These are phyloP conservation scores for Fistulinella prunicolor DNA, from an alignment of 768 basidiomycete species.

Conservation along the genomic window DNA sequence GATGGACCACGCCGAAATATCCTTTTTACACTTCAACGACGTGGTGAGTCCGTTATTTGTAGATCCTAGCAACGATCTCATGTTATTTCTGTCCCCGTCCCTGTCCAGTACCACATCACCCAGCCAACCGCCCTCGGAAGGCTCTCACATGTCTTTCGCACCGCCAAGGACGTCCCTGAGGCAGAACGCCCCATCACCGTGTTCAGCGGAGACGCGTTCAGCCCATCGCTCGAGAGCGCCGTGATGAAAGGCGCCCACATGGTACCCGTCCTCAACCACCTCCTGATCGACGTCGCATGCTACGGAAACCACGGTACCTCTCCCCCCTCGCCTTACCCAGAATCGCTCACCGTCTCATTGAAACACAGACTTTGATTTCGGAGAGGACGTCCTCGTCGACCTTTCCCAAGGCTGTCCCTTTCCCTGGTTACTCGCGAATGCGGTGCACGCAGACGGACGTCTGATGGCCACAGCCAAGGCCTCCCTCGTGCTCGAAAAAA, in stretches of 20 bases:
- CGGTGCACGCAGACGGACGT: constrained; percentile 3
- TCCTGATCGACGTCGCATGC: constrained; percentile 10
- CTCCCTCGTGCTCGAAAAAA: constrained; percentile 5
- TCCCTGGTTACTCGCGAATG: constrained; percentile 12
- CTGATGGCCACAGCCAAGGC: constrained; percentile 6
- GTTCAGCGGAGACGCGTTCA: constrained; percentile 12
- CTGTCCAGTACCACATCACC: constrained; percentile 7
- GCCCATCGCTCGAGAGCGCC: constrained; percentile 5
- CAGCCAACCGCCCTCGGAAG: constrained; percentile 3
- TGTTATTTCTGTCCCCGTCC: neutral
- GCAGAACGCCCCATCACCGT: constrained; percentile 1
- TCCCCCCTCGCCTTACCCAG: too few species aligned
- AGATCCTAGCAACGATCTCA: neutral
- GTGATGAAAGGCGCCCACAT: constrained; percentile 9
- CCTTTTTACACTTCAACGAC: constrained; percentile 8
- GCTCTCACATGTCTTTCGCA: constrained; percentile 1
- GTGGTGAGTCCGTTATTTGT: constrained; percentile 4
- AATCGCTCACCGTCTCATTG: too few species aligned
- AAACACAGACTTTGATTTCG: constrained; percentile 2
- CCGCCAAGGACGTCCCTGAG: constrained; percentile 1
- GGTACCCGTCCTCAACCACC: constrained; percentile 4
- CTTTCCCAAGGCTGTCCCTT: constrained; percentile 6
- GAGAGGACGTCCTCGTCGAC: constrained; percentile 6
- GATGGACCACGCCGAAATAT: constrained; percentile 3
- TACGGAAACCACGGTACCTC: constrained; percentile 7